Evolutionary conservation across 169 alveolate genomes (phyloP).

Genomic region (Toxoplasma gondii): DNA sequence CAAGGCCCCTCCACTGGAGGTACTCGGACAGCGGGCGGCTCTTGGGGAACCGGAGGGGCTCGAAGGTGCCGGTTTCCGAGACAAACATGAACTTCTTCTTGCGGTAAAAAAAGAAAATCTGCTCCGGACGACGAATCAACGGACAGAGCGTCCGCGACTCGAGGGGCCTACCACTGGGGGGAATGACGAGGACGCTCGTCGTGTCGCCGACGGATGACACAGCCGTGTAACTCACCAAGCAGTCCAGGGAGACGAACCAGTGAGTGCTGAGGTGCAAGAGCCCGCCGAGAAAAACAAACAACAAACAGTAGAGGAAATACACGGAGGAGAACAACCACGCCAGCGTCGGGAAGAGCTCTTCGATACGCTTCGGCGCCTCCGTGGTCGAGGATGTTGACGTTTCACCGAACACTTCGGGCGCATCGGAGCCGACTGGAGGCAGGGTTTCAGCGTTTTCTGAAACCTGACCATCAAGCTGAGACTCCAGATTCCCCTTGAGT

Average conservation of each 20-base stretch:
- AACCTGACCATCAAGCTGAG: not conserved
- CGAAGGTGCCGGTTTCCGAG: not conserved
- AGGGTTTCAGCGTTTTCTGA: not conserved
- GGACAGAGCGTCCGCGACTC: not conserved
- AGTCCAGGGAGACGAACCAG: conserved; percentile 17
- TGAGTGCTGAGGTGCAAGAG: conserved; percentile 32
- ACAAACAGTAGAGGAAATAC: not conserved
- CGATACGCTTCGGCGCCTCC: not conserved
- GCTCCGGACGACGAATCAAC: not conserved
- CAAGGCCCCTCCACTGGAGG: conserved; percentile 56
- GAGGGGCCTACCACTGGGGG: not conserved
- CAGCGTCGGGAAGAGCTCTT: conserved; percentile 26
- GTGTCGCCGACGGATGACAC: not conserved
- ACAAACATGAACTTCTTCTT: conserved; percentile 20
- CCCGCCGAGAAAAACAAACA: not conserved
- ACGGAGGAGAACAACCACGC: conserved; percentile 15
- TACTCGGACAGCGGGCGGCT: conserved; percentile 37
- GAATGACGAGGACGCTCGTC: conserved; percentile 15
- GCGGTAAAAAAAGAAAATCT: conserved; percentile 3
- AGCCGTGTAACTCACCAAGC: not conserved
- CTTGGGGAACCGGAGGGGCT: conserved; percentile 20
- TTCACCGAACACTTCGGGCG: not conserved
- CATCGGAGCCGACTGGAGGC: not conserved
- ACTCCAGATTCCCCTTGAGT: not conserved
- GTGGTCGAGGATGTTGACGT: not conserved